Evolutionary conservation across 176 grass and related monocot genomes (phyloP).

Genomic region (Musa itinerans): DNA sequence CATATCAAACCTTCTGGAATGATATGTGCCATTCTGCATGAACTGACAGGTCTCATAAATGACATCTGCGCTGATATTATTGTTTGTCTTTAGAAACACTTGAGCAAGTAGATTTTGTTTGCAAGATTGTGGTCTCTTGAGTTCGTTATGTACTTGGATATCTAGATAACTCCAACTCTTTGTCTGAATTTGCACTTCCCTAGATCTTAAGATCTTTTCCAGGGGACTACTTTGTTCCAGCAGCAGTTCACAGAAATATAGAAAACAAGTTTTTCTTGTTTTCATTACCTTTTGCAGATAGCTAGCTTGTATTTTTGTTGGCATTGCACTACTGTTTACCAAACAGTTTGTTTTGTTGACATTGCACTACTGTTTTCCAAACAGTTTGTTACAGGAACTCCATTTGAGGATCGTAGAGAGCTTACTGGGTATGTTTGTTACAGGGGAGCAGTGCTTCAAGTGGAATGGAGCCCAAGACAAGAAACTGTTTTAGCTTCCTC

Average conservation of each 20-base stretch:
- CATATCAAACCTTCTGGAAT: not conserved
- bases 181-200: not conserved
- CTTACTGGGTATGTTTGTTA: constrained; percentile 10
- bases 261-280: not conserved
- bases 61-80: not conserved
- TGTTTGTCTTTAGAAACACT: not conserved
- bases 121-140: too few relatives aligned
- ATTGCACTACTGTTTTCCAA: too few relatives aligned
- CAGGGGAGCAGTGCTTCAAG: constrained; percentile 79
- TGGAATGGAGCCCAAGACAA: constrained; percentile 93
- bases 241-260: not conserved
- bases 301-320: too few relatives aligned
- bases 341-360: too few relatives aligned
- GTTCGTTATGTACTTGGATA: too few relatives aligned
- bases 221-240: not conserved
- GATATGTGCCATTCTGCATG: not conserved
- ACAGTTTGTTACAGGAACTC: not conserved
- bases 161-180: too few relatives aligned
- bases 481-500: constrained; percentile 79
- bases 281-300: not conserved
- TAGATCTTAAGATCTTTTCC: not conserved
- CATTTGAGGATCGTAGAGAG: not conserved
- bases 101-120: too few relatives aligned
- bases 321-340: too few relatives aligned
- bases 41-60: not conserved